Base-by-base conservation (phyloP, 2,329 filamentous ascomycete species). In the Aspergillus latus region DNA sequence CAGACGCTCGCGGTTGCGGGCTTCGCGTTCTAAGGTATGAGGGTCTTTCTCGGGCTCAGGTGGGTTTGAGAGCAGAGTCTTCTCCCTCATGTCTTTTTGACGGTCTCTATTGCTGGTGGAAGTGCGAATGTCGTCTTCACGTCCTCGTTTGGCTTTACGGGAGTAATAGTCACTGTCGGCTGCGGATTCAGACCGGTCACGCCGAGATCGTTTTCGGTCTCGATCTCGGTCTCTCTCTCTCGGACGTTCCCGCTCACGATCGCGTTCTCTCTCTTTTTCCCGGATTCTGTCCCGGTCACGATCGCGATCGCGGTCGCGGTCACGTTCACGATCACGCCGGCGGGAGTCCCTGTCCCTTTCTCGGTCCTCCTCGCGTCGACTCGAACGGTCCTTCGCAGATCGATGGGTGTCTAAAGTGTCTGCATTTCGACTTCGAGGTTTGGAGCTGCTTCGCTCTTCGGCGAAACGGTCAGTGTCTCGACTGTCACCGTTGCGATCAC, bases 21-120 rank as follows among this genome's bases (percentile, higher is more conserved):
- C 80, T 58, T 88, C 87, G 63, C 90, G 91, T 70, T 93, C 89
- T 51, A 88, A 81, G 40, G 88, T 90, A 68, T 90, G 67, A 78
- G 84, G 64, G 82, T 92, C 84, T 86, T 91, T 76, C 34, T 76
- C 71, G 1, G 67, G 63, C 21, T 67, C 66, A 3, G 65, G 44
- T 4, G 59, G 49, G 26, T 61, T 64, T 5, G 58, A 21, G 21
- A 21, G 21, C 21, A 21, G 21, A 21, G 21, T 21, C 21, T 21
- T 56, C 13, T 52, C 51, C 8, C 48, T 44, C 30, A 61, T 59
- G 36, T 63, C 53, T 9, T 55, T 57, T 56, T 64, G 58, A 8
- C 64, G 64, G 34, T 63, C 58, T 29, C 56, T 59, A 54, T 65
- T 66, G 9, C 63, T 64, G 37, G 61, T 60, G 37, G 47, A 40